Conservation (phyloP, 2,329 filamentous ascomycete species). For the Aspergillus aculeatinus region DNA sequence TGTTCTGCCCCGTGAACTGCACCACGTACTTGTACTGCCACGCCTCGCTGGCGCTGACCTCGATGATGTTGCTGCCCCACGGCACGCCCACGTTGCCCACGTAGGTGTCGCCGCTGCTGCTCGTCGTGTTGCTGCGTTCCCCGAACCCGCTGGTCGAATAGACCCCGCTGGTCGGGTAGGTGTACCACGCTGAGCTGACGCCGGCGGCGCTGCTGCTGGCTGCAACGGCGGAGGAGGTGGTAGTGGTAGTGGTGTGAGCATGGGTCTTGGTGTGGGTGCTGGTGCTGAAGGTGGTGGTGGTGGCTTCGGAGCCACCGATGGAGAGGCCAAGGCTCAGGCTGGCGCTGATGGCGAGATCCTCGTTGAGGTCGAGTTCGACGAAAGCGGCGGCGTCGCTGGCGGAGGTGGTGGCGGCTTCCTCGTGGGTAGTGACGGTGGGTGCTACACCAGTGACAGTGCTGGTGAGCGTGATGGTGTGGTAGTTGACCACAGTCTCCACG, state of each 20-base stretch:
- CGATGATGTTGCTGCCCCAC: slow-evolving; percentile 43
- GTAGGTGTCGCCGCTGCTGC: slow-evolving; percentile 27
- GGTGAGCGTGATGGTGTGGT: slow-evolving; percentile 21
- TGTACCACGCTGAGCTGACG: slow-evolving; percentile 23
- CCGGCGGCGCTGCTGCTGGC: slow-evolving; percentile 1
- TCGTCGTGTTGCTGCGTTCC: slow-evolving; percentile 23
- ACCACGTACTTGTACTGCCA: slow-evolving; percentile 40
- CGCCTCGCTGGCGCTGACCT: slow-evolving; percentile 31
- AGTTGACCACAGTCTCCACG: slow-evolving; percentile 15
- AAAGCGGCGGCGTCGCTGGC: neutral
- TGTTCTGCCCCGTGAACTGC: slow-evolving; percentile 32
- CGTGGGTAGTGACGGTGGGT: slow-evolving; percentile 1
- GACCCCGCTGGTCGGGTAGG: slow-evolving; percentile 18
- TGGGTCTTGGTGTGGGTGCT: slow-evolving; percentile 1
- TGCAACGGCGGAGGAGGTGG: slow-evolving; percentile 6
- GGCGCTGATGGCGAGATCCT: neutral
- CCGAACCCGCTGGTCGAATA: slow-evolving; percentile 34
- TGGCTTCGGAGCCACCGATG: neutral
- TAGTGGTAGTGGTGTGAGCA: neutral
- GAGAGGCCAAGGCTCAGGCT: neutral
- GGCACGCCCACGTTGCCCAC: slow-evolving; percentile 39
- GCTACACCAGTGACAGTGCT: slow-evolving; percentile 10
- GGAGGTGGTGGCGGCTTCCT: slow-evolving; percentile 6
- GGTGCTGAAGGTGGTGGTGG: slow-evolving; percentile 9
- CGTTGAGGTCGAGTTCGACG: neutral